Percentiles rank a stretch among this genome's conserved stretches.
Conservation (phyloP, 352 stramenopile genomes). For the Globisporangium uncinulatum region DNA sequence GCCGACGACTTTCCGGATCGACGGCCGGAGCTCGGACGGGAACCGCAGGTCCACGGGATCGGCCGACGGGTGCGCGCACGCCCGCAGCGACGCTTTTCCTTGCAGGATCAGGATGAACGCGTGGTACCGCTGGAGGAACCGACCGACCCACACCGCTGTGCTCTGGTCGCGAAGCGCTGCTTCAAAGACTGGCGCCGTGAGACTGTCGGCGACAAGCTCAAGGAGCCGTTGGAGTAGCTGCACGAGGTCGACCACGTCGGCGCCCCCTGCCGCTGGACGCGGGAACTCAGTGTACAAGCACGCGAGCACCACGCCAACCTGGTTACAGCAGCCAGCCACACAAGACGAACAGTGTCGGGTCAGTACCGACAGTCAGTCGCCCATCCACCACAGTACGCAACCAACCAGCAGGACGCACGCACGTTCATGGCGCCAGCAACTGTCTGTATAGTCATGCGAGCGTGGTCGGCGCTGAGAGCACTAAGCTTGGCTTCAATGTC, state of each 20-base stretch:
- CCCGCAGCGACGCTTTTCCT: conserved; percentile 25
- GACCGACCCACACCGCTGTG: conserved; percentile 25
- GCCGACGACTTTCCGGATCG: conserved; percentile 49
- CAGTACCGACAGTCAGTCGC: background rate
- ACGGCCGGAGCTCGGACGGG: conserved; percentile 45
- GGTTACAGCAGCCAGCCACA: conserved; percentile 2
- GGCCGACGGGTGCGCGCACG: conserved; percentile 46
- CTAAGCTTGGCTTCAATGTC: conserved; percentile 33
- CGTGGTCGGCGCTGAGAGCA: conserved; percentile 15
- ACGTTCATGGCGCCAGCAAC: conserved; percentile 37
- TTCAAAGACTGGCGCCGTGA: conserved; percentile 4
- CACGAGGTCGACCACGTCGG: conserved; percentile 7
- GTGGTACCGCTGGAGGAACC: conserved; percentile 42
- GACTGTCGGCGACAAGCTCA: conserved; percentile 35
- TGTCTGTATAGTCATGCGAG: conserved; percentile 23
- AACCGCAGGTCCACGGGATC: conserved; percentile 53
- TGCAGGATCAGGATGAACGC: conserved; percentile 67
- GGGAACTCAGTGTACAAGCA: conserved; percentile 26
- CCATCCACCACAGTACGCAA: background rate
- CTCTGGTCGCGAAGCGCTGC: conserved; percentile 3
- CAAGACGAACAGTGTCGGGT: conserved; percentile 9
- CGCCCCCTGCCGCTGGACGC: conserved; percentile 6
- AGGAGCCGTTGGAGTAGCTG: conserved; percentile 41
- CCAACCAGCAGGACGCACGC: conserved; percentile 6
- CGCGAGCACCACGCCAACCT: conserved; percentile 37